Percentiles rank a stretch among this genome's conserved stretches.
Conservation (phyloP, 129 eudicot genomes). For the Saposhnikovia divaricata region DNA sequence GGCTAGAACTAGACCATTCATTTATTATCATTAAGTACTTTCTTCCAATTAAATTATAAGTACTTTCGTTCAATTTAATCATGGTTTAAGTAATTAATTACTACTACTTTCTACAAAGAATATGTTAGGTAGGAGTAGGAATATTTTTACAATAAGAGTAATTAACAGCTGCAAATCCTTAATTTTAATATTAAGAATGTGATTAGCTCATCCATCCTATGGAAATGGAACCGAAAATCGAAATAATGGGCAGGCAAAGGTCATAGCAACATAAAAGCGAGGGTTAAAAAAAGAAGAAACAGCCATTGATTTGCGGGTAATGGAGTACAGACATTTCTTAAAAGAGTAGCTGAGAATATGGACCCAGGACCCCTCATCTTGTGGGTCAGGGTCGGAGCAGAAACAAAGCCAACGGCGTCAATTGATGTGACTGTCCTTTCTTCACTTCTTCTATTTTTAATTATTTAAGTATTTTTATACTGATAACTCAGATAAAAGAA, state of each 20-base stretch:
- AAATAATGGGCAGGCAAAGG: neutral
- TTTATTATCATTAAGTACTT: too few relatives aligned
- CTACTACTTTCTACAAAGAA: too few relatives aligned
- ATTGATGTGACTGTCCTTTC: constrained; percentile 3
- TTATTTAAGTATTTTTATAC: too few relatives aligned
- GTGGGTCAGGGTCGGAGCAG: neutral
- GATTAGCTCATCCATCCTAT: neutral
- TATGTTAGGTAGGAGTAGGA: too few relatives aligned
- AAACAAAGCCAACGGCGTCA: neutral
- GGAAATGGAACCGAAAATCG: neutral
- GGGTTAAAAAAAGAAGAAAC: neutral
- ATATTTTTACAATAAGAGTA: too few relatives aligned
- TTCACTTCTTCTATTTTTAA: neutral
- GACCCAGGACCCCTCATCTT: constrained; percentile 35
- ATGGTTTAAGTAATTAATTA: neutral
- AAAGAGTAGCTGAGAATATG: constrained; percentile 23
- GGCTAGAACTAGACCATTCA: neutral
- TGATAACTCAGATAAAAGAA: too few relatives aligned
- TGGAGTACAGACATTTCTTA: constrained; percentile 41
- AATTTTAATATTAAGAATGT: neutral
- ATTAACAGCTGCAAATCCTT: neutral
- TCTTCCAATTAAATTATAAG: too few relatives aligned
- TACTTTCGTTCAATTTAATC: neutral
- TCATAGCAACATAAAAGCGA: neutral
- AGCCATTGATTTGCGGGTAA: constrained; percentile 22